phyloP scores from a whole-genome alignment of 108 stramenopile species.

The Skeletonema potamos region DNA sequence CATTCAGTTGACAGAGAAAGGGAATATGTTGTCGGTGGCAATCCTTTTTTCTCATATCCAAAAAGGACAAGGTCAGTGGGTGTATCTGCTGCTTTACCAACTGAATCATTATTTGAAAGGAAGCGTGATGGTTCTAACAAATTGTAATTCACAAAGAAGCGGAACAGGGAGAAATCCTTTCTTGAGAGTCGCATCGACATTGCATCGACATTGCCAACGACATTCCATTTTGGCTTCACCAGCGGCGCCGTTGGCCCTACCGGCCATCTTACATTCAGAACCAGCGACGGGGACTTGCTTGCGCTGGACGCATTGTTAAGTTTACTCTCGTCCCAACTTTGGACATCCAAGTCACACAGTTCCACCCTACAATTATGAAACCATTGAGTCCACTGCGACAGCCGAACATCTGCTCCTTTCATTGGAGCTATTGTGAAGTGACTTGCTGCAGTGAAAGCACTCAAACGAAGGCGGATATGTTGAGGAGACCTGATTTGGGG shows the following conservation, averaged over 20 bases:
- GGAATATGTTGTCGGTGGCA: conserved; percentile 68
- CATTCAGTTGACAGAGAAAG: conserved; percentile 55
- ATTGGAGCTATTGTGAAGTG: not conserved
- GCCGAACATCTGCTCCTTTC: not conserved
- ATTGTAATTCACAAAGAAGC: conserved; percentile 60
- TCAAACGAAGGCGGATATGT: conserved; percentile 45
- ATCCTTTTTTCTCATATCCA: conserved; percentile 81
- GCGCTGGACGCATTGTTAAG: not conserved
- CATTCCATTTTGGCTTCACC: conserved; percentile 69
- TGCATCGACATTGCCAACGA: conserved; percentile 48
- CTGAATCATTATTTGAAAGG: conserved; percentile 49
- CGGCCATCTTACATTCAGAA: conserved; percentile 50
- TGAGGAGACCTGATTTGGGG: conserved; percentile 40
- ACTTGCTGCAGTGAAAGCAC: conserved; percentile 3
- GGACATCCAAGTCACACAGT: not conserved
- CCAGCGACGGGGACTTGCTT: not conserved
- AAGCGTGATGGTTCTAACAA: conserved; percentile 69
- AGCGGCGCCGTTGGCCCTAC: conserved; percentile 53
- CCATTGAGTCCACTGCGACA: conserved; percentile 7
- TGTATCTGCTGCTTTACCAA: conserved; percentile 20
- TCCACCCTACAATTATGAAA: conserved; percentile 8
- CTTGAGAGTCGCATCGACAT: conserved; percentile 26
- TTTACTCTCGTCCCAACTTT: conserved; percentile 6
- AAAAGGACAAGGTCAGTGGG: conserved; percentile 57
- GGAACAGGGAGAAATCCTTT: conserved; percentile 65